Evolutionary conservation across 2,329 filamentous ascomycete genomes (phyloP).

Genomic region (Alternaria tenuissima): DNA sequence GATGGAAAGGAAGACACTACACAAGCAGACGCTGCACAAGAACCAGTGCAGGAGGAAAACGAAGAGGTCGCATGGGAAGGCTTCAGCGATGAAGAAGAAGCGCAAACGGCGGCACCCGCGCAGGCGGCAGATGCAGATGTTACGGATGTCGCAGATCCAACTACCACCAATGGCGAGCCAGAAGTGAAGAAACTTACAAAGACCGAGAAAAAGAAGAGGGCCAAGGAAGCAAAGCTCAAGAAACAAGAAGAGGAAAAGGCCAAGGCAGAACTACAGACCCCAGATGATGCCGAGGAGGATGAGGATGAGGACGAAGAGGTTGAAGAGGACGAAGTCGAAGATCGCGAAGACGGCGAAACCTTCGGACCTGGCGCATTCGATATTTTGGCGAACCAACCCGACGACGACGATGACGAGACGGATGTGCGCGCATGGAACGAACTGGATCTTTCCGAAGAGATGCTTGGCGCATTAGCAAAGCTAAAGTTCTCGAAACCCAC

Average conservation of each 20-base stretch:
- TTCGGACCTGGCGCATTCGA: conserved; percentile 59
- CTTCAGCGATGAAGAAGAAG: conserved; percentile 34
- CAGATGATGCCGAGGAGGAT: conserved; percentile 9
- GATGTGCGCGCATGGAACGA: conserved; percentile 82
- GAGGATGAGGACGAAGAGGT: conserved; percentile 26
- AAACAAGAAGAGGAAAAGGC: conserved; percentile 41
- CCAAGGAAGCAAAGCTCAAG: conserved; percentile 27
- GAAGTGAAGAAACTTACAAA: conserved; percentile 22
- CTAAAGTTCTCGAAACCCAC: conserved; percentile 85
- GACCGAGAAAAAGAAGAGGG: conserved; percentile 23
- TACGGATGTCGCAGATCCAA: background rate
- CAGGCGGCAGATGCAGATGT: background rate
- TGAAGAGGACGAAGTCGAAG: conserved; percentile 33
- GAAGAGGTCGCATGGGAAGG: conserved; percentile 38
- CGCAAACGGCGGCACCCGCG: background rate
- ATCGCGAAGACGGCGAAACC: conserved; percentile 35
- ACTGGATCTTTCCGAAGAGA: conserved; percentile 74
- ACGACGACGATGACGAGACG: conserved; percentile 65
- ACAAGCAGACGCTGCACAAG: background rate
- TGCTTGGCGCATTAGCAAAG: conserved; percentile 77
- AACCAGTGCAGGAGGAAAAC: conserved; percentile 1
- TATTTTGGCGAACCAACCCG: conserved; percentile 61
- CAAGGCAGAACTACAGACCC: conserved; percentile 15
- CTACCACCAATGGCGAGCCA: conserved; percentile 46
- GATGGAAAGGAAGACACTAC: background rate